Conservation (phyloP, 768 basidiomycete species). For the Infundibulicybe gibba region DNA sequence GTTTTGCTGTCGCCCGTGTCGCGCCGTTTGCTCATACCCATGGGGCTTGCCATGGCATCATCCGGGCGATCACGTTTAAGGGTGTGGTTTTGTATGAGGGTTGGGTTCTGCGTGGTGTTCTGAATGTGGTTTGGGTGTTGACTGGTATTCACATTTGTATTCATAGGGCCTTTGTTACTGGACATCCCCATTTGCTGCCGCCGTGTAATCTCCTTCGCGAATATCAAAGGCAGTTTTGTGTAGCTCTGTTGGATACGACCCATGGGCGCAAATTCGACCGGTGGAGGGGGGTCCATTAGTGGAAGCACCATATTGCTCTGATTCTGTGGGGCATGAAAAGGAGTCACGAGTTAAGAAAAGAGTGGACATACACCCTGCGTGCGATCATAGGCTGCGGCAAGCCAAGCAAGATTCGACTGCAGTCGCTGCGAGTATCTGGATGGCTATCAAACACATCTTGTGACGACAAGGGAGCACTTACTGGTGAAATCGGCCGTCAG, state of each 20-base stretch:
- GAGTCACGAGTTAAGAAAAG: constrained; percentile 1
- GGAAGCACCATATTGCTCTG: constrained; percentile 41
- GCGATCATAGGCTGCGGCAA: constrained; percentile 65
- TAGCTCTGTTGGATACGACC: constrained; percentile 69
- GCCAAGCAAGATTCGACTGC: constrained; percentile 69
- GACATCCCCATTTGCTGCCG: constrained; percentile 30
- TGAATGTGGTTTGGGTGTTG: constrained; percentile 8
- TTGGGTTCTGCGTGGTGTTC: constrained; percentile 7
- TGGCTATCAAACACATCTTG: neutral
- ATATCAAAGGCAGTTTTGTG: constrained; percentile 52
- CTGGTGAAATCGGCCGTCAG: constrained; percentile 55
- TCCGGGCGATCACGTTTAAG: constrained; percentile 65
- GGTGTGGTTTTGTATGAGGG: constrained; percentile 11
- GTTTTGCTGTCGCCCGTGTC: constrained; percentile 64
- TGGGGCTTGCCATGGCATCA: constrained; percentile 32
- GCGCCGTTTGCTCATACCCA: constrained; percentile 57
- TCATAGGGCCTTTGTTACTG: constrained; percentile 5
- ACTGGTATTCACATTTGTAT: neutral
- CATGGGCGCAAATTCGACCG: constrained; percentile 47
- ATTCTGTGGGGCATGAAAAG: constrained; percentile 17
- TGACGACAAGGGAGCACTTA: constrained; percentile 27
- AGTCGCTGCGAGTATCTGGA: constrained; percentile 57
- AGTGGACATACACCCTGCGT: constrained; percentile 38
- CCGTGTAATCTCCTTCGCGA: constrained; percentile 58
- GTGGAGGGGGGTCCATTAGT: constrained; percentile 49